Percentiles rank a stretch among this genome's conserved stretches.
Conservation (phyloP, 108 stramenopile genomes). For the Fistulifera solaris region DNA sequence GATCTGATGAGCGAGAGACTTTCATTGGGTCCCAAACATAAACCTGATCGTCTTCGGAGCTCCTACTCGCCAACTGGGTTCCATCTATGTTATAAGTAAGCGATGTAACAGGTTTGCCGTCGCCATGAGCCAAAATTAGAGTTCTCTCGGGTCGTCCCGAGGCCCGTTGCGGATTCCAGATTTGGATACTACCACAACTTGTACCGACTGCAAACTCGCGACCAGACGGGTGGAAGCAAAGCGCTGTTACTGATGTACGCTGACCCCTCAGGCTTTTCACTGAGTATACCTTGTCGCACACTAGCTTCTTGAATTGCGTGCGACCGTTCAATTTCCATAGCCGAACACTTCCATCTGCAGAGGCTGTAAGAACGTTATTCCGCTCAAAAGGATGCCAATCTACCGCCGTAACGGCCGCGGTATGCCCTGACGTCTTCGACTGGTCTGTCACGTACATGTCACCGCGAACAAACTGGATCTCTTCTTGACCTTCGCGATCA, state of each 20-base stretch:
- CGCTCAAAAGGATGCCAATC: slow-evolving; percentile 81
- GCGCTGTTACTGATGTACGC: slow-evolving; percentile 40
- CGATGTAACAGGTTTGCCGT: slow-evolving; percentile 28
- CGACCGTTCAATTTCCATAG: slow-evolving; percentile 82
- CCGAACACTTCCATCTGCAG: slow-evolving; percentile 73
- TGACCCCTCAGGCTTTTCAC: slow-evolving; percentile 50
- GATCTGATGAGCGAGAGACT: slow-evolving; percentile 15
- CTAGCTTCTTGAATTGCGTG: slow-evolving; percentile 65
- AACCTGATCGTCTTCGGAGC: slow-evolving; percentile 39
- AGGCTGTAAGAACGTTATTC: slow-evolving; percentile 60
- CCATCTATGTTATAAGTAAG: slow-evolving; percentile 44
- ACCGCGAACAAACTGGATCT: slow-evolving; percentile 69
- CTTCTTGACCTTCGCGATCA: slow-evolving; percentile 69
- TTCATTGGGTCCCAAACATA: slow-evolving; percentile 49
- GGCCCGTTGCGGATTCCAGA: slow-evolving; percentile 47
- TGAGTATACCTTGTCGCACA: slow-evolving; percentile 57
- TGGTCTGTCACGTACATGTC: slow-evolving; percentile 82
- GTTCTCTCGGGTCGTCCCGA: slow-evolving; percentile 42
- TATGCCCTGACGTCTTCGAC: slow-evolving; percentile 78
- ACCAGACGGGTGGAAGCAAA: slow-evolving; percentile 47
- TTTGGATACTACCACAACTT: slow-evolving; percentile 72
- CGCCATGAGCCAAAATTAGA: slow-evolving; percentile 41
- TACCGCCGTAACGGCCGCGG: slow-evolving; percentile 69
- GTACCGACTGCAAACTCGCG: slow-evolving; percentile 69
- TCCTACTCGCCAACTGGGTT: slow-evolving; percentile 41